Evolutionary conservation across 208 protist genomes (phyloP).

Genomic region (Crithidia mellificae): DNA sequence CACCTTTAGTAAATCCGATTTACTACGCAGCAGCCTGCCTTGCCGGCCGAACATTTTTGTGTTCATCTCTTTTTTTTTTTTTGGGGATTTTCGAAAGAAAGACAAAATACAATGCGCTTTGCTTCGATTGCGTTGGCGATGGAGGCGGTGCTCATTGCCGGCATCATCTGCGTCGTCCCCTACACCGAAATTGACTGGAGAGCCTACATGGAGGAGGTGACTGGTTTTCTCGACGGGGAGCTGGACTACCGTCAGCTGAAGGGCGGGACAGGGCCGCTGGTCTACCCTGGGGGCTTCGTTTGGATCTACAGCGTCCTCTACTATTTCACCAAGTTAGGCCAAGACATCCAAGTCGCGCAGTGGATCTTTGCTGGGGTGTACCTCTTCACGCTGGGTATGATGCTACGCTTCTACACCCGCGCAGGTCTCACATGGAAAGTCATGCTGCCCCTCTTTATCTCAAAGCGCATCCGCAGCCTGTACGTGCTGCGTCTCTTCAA

Average conservation of each 20-base stretch:
- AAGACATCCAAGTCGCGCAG: slow-evolving; percentile 68
- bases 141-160: slow-evolving; percentile 42
- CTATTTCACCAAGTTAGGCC: slow-evolving; percentile 72
- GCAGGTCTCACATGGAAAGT: slow-evolving; percentile 37
- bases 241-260: slow-evolving; percentile 79
- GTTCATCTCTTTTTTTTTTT: too few species aligned
- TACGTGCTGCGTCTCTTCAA: slow-evolving; percentile 91
- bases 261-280: slow-evolving; percentile 82
- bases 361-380: slow-evolving; percentile 80
- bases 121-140: slow-evolving; percentile 20
- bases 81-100: too few species aligned
- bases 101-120: slow-evolving; percentile 33
- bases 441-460: slow-evolving; percentile 62
- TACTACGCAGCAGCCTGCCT: too few species aligned
- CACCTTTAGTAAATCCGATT: too few species aligned
- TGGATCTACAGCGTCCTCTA: slow-evolving; percentile 85
- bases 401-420: slow-evolving; percentile 50
- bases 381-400: slow-evolving; percentile 45
- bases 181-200: slow-evolving; percentile 93
- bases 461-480: slow-evolving; percentile 80
- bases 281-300: slow-evolving; percentile 91
- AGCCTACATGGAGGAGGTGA: slow-evolving; percentile 91
- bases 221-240: slow-evolving; percentile 70
- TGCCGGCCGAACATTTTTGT: too few species aligned
- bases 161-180: slow-evolving; percentile 41